These are phyloP conservation scores for Gossypium aridum DNA, from an alignment of 441 rosid species.

Conservation along the genomic window DNA sequence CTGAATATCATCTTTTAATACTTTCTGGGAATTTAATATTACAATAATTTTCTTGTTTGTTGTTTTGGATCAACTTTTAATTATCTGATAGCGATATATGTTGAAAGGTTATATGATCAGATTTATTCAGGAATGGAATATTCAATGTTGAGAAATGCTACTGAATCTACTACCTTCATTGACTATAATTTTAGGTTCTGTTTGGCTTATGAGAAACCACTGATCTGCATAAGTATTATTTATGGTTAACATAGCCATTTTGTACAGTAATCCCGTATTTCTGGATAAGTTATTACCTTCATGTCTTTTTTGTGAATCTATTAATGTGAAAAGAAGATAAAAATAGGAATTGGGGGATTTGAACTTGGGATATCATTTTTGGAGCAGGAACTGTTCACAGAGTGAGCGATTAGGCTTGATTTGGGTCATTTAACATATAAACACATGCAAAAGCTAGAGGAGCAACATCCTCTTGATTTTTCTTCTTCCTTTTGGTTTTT, in stretches of 20 bases:
- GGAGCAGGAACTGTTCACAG: background rate
- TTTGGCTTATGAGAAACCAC: background rate
- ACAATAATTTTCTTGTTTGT: background rate
- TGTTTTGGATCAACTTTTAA: background rate
- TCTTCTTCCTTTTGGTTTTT: background rate
- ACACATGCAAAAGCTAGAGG: background rate
- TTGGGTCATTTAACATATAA: background rate
- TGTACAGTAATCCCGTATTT: background rate
- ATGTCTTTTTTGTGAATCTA: background rate
- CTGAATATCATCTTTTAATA: background rate
- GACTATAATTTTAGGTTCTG: background rate
- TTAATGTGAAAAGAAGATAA: background rate
- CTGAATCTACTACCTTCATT: background rate
- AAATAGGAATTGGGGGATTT: background rate
- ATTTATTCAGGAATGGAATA: background rate
- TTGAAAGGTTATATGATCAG: background rate
- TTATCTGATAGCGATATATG: background rate
- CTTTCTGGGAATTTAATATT: background rate
- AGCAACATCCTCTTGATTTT: background rate
- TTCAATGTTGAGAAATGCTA: background rate
- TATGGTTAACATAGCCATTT: slow-evolving; percentile 1
- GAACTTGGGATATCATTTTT: background rate
- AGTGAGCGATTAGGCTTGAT: background rate
- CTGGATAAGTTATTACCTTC: background rate
- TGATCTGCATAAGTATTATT: background rate